phyloP scores from a whole-genome alignment of 2,329 filamentous ascomycete species.

The Diaporthe longicolla region DNA sequence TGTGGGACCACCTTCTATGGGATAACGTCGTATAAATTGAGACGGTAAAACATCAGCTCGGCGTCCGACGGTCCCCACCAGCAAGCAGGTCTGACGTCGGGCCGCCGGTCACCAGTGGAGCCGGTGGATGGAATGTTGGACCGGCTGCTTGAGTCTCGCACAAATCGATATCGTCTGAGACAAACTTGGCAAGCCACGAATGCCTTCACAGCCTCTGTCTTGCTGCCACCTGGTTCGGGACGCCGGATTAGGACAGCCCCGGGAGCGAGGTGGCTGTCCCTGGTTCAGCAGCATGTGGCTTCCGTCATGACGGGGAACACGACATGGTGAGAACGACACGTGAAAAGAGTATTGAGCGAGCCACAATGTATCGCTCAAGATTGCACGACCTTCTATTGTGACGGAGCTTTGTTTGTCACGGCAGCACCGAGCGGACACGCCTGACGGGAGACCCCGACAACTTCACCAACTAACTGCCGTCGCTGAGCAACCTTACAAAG shows the following conservation, averaged over 20 bases:
- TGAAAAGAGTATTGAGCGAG: not conserved
- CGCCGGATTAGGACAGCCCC: slow-evolving; percentile 3
- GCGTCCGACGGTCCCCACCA: not conserved
- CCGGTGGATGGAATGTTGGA: not conserved
- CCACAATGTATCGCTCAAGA: not conserved
- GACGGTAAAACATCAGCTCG: not conserved
- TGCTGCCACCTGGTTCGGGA: slow-evolving; percentile 6
- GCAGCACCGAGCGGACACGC: not conserved
- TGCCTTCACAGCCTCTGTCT: not conserved
- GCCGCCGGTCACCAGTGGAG: not conserved
- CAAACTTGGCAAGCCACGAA: slow-evolving; percentile 17
- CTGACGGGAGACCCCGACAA: not conserved
- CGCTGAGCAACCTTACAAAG: not conserved
- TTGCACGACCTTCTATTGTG: too few species aligned
- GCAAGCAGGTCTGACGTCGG: not conserved
- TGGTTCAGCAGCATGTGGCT: not conserved
- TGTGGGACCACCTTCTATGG: too few species aligned
- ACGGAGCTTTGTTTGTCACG: not conserved
- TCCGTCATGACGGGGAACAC: too few species aligned
- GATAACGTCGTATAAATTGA: not conserved
- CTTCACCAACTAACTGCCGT: not conserved
- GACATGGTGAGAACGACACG: not conserved
- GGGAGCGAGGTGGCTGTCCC: not conserved
- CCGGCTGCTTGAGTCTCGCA: not conserved
- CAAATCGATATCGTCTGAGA: not conserved